These are phyloP conservation scores for Mycena rosella DNA, from an alignment of 768 basidiomycete species.

Conservation along the genomic window DNA sequence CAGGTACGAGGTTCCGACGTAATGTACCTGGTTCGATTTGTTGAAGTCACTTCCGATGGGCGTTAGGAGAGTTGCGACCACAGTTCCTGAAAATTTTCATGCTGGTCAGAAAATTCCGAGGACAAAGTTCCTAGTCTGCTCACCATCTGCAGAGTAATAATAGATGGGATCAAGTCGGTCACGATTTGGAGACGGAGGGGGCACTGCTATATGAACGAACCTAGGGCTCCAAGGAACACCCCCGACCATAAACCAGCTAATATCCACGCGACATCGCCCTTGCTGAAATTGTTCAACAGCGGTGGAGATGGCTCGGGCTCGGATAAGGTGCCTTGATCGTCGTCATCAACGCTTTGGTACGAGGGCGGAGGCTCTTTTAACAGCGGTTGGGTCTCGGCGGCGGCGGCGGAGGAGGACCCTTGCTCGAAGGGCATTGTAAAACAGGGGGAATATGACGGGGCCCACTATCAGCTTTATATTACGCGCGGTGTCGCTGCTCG, in stretches of 20 bases:
- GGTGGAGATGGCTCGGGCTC: conserved; percentile 46
- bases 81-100: conserved; percentile 66
- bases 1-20: conserved; percentile 91
- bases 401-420: conserved; percentile 51
- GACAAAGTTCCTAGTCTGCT: conserved; percentile 23
- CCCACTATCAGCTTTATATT: conserved; percentile 34
- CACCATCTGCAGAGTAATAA: conserved; percentile 31
- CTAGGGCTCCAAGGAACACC: conserved; percentile 87
- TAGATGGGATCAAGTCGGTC: conserved; percentile 33
- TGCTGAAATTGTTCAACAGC: conserved; percentile 61
- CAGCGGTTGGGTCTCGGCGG: conserved; percentile 68
- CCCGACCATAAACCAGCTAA: conserved; percentile 85
- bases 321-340: conserved; percentile 46
- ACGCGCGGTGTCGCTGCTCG: conserved; percentile 34
- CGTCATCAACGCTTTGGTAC: conserved; percentile 60
- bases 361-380: conserved; percentile 63
- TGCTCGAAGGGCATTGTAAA: conserved; percentile 59
- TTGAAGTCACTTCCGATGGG: conserved; percentile 90
- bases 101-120: conserved; percentile 27
- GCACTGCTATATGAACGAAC: conserved; percentile 52
- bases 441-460: conserved; percentile 40
- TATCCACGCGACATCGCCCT: conserved; percentile 74
- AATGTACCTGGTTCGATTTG: conserved; percentile 83
- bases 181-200: conserved; percentile 16
- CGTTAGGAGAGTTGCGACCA: conserved; percentile 87